A percentile compares a stretch with the other conserved stretches of the same genome.
Conservation (phyloP, 1,284 basidiomycete species). For the Naganishia cerealis region DNA sequence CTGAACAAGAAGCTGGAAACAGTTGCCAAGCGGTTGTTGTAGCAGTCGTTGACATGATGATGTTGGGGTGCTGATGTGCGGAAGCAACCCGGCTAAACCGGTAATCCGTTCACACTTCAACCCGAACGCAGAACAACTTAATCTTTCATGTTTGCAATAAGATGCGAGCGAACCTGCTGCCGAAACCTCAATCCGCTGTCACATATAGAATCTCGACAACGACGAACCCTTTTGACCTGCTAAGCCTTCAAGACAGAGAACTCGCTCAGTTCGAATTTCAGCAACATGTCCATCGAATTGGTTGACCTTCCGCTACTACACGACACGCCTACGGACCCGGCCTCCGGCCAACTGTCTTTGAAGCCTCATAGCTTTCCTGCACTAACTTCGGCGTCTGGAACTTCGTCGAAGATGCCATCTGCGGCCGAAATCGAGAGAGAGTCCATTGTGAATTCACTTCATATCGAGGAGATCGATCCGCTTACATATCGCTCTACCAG, state of each 20-base stretch:
- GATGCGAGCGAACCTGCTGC: neutral
- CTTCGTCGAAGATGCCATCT: constrained; percentile 16
- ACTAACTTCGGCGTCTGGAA: constrained; percentile 26
- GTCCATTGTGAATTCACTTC: constrained; percentile 28
- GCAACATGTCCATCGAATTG: constrained; percentile 23
- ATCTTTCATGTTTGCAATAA: neutral
- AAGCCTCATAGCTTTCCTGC: constrained; percentile 30
- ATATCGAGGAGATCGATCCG: constrained; percentile 31
- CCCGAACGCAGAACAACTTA: neutral
- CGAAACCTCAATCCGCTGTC: neutral
- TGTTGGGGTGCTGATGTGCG: too few species aligned
- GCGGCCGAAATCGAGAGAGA: constrained; percentile 16
- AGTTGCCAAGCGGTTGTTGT: too few species aligned
- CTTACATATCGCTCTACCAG: constrained; percentile 23
- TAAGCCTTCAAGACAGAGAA: neutral
- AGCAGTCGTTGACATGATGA: too few species aligned
- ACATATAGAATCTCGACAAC: neutral
- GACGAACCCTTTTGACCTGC: neutral
- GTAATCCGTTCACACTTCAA: neutral
- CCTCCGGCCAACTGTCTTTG: constrained; percentile 6
- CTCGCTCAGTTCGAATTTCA: neutral
- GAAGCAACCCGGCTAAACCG: too few species aligned
- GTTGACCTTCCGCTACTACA: constrained; percentile 16
- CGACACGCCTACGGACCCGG: constrained; percentile 8
- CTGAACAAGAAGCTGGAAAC: too few species aligned